These are phyloP conservation scores for Dendrostoma leiphaemia DNA, from an alignment of 2,329 filamentous ascomycete genomes.

Conservation along the genomic window DNA sequence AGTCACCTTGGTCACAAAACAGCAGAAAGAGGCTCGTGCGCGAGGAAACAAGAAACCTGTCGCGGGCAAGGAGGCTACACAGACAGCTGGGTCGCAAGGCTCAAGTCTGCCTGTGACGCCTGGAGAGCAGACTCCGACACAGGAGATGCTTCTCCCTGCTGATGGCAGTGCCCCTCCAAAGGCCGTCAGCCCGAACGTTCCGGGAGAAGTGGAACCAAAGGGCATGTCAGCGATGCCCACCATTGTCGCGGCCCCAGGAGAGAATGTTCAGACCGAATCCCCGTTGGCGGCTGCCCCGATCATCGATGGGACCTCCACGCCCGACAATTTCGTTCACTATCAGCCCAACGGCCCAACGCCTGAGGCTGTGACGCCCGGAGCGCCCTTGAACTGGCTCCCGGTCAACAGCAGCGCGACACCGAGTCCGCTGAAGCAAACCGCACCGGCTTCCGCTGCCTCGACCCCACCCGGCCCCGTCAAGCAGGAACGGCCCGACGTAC, in stretches of 20 bases:
- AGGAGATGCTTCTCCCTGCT: neutral
- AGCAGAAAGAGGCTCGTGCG: constrained; percentile 54
- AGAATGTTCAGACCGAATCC: neutral
- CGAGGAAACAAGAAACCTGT: constrained; percentile 47
- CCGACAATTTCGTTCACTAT: constrained; percentile 51
- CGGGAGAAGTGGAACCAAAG: constrained; percentile 1
- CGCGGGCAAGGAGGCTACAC: constrained; percentile 25
- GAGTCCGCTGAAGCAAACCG: neutral
- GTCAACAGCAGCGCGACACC: constrained; percentile 42
- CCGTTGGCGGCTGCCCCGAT: neutral
- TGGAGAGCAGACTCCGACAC: neutral
- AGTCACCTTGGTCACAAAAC: constrained; percentile 58
- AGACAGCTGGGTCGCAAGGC: neutral
- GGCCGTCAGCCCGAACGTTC: constrained; percentile 14
- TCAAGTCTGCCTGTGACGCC: constrained; percentile 7
- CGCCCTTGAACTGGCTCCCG: constrained; percentile 50
- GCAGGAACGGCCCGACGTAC: neutral
- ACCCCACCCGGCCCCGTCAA: neutral
- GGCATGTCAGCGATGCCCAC: neutral
- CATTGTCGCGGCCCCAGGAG: neutral
- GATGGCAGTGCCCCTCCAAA: constrained; percentile 16
- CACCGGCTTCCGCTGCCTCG: neutral
- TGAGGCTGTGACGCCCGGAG: constrained; percentile 33
- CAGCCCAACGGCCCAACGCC: constrained; percentile 53
- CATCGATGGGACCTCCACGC: constrained; percentile 19